Evolutionary conservation across 164 flowering plant genomes (phyloP).

Genomic region (Dillenia turbinata): DNA sequence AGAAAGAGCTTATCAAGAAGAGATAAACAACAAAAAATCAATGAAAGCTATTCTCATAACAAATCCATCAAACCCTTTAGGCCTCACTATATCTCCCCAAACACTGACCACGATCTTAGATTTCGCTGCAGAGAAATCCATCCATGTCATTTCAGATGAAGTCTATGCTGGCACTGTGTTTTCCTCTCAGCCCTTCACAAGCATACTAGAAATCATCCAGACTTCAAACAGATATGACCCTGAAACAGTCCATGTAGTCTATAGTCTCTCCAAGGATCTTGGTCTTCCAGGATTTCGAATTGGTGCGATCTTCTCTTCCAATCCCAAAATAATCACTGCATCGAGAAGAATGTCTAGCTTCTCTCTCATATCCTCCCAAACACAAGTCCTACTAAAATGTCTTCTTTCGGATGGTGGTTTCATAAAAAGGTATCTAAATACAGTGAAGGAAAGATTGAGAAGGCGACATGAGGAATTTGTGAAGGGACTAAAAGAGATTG

Average conservation of each 20-base stretch:
- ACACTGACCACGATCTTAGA: constrained; percentile 39
- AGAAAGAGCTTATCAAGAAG: constrained; percentile 66
- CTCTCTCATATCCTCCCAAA: constrained; percentile 57
- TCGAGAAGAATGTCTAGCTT: constrained; percentile 63
- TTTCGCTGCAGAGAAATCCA: constrained; percentile 69
- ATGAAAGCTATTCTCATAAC: constrained; percentile 70
- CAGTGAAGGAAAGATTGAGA: constrained; percentile 35
- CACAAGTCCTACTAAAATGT: constrained; percentile 48
- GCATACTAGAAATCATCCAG: constrained; percentile 56
- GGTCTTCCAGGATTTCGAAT: constrained; percentile 72
- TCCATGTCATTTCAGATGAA: constrained; percentile 77
- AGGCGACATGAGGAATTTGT: constrained; percentile 39
- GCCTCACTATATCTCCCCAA: constrained; percentile 39
- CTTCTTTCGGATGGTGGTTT: constrained; percentile 62
- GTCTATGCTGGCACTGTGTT: constrained; percentile 64
- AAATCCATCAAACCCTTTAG: constrained; percentile 85
- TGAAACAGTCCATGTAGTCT: constrained; percentile 61
- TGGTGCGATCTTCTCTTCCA: constrained; percentile 61
- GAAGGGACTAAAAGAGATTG: constrained; percentile 39
- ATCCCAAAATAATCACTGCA: constrained; percentile 50
- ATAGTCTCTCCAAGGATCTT: constrained; percentile 78
- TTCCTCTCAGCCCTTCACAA: constrained; percentile 49
- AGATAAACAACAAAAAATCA: constrained; percentile 44
- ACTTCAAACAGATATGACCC: constrained; percentile 36
- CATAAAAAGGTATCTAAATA: constrained; percentile 34